These are phyloP conservation scores for Starmerella vaccinii DNA, from an alignment of 805 yeast species.

Conservation along the genomic window DNA sequence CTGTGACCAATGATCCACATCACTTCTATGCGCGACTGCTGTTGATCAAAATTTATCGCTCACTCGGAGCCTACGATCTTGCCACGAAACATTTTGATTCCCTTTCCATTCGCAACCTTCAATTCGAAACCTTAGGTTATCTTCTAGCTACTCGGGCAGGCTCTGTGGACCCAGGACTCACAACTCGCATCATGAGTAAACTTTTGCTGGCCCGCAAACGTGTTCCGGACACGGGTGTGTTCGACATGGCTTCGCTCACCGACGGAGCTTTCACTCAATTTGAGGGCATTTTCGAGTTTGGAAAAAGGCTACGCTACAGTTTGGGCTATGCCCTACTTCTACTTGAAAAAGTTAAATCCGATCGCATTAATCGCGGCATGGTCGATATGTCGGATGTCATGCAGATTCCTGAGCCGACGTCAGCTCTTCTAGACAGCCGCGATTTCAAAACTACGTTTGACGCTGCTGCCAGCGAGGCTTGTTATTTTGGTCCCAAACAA, in stretches of 20 bases:
- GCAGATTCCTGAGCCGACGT: constrained; percentile 10
- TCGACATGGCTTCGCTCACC: constrained; percentile 45
- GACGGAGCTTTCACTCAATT: constrained; percentile 55
- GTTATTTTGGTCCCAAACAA: constrained; percentile 14
- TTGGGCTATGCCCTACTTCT: constrained; percentile 31
- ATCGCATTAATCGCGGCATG: constrained; percentile 20
- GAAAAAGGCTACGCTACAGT: constrained; percentile 43
- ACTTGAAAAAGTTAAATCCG: constrained; percentile 27
- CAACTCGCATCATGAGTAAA: constrained; percentile 1
- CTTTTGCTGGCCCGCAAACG: constrained; percentile 28
- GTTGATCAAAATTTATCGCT: constrained; percentile 54
- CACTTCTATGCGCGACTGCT: constrained; percentile 65
- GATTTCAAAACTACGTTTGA: constrained; percentile 37
- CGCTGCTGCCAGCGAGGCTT: not conserved
- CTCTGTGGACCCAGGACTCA: constrained; percentile 35
- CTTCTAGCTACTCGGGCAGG: constrained; percentile 42
- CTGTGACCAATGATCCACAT: constrained; percentile 47
- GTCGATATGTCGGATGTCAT: constrained; percentile 13
- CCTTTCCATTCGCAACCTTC: constrained; percentile 62
- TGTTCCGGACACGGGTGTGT: constrained; percentile 42
- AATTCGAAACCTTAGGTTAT: constrained; percentile 55
- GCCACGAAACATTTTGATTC: constrained; percentile 45
- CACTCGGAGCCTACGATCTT: constrained; percentile 44
- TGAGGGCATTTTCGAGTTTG: constrained; percentile 54
- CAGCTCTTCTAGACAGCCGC: constrained; percentile 42